Conservation (phyloP, 2,329 filamentous ascomycete species). For the Torrubiella hemipterigena region DNA sequence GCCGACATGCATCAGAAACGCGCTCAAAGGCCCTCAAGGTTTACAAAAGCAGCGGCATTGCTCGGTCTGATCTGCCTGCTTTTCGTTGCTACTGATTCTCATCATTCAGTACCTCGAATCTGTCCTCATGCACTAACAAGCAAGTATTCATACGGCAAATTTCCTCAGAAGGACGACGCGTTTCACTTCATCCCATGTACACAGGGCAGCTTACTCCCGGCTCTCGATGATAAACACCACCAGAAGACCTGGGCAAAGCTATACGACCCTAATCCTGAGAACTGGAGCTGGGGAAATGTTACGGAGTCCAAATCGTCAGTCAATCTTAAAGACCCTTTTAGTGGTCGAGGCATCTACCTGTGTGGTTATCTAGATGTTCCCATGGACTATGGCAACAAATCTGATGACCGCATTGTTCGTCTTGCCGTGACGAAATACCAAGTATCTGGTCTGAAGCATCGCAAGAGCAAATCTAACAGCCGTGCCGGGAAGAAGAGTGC, state of each 20-base stretch:
- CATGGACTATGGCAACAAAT: slow-evolving; percentile 32
- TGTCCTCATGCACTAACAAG: no score
- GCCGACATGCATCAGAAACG: no score
- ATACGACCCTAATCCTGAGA: slow-evolving; percentile 29
- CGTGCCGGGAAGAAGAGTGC: slow-evolving; percentile 24
- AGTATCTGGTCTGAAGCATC: slow-evolving; percentile 28
- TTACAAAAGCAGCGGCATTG: no score
- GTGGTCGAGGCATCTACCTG: slow-evolving; percentile 30
- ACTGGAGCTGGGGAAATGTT: slow-evolving; percentile 33
- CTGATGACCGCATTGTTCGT: slow-evolving; percentile 29
- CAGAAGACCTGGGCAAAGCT: slow-evolving; percentile 24
- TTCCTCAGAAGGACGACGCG: slow-evolving; percentile 28
- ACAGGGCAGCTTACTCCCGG: slow-evolving; percentile 23
- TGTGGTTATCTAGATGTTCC: slow-evolving; percentile 37
- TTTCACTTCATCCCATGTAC: slow-evolving; percentile 38
- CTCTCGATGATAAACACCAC: slow-evolving; percentile 24
- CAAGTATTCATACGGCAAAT: slow-evolving; percentile 19
- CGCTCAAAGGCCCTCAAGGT: no score
- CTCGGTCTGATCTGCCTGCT: no score
- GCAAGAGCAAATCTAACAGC: slow-evolving; percentile 7
- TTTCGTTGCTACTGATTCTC: no score
- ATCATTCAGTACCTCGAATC: no score
- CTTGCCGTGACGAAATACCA: slow-evolving; percentile 38
- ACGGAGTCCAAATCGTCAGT: slow-evolving; percentile 2
- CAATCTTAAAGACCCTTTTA: slow-evolving; percentile 16